Base-by-base conservation (phyloP, 1,284 basidiomycete genomes). In the Golubevia sp. region DNA sequence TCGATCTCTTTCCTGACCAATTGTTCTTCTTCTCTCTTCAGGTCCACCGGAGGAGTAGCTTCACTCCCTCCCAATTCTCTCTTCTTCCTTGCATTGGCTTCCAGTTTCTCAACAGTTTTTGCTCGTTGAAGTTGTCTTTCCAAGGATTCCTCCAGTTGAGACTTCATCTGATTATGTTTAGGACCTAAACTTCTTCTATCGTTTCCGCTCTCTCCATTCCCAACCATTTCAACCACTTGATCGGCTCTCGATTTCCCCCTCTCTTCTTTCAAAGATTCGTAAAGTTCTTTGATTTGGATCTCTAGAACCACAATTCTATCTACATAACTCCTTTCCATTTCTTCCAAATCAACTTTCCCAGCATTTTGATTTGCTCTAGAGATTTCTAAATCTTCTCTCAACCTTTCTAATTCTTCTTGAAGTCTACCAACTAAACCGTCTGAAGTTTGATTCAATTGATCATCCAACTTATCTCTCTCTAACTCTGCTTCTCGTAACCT, bases 251-350 rank as follows among this genome's bases (percentile, higher is more conserved):
- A 48, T 51, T 48, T 86, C 63, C 85, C 87, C 67, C 79, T 86
- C 74, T 90, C 91, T 58, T 92, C 86, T 62, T 91, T 89, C 60
- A 90, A 88, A 69, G 91, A 89, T 54, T 93, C 89, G 86, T 96
- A 97, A 20, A 97, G 85, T 84, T 97, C 95, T 86, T 93, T 89
- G 66, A 96, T 95, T 86, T 97, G 93, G 5, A 91, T 88, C 82
- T 97, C 94, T 18, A 97, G 89, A 79, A 94, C 92, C 0, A 89
- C 87, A 62, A 97, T 92, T 67, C 91, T 90, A 67, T 94, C 91
- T 76, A 96, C 92, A 78, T 96, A 96, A 11, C 89, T 90, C 34
- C 86, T 85, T 79, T 91, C 92, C 86, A 96, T 92, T 55, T 89
- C 88, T 66, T 90, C 90, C 71, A 97, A 86, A 79, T 94, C 91